Evolutionary conservation across 768 basidiomycete genomes (phyloP).

Genomic region (Boletus patriciae): DNA sequence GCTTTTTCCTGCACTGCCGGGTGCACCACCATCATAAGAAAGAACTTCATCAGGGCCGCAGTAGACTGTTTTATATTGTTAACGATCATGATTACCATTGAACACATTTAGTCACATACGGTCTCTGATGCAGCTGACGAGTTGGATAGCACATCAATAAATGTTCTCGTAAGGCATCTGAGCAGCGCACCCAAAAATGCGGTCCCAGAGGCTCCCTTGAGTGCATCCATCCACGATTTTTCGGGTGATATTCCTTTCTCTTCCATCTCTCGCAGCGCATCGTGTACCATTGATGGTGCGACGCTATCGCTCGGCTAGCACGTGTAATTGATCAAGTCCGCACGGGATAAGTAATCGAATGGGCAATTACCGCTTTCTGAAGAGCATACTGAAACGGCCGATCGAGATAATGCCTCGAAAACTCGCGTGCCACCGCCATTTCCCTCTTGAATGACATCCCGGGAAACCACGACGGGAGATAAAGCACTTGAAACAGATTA

Average conservation of each 20-base stretch:
- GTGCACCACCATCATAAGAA: constrained; percentile 12
- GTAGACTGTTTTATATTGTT: neutral
- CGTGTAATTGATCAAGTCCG: neutral
- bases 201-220: constrained; percentile 2
- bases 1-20: constrained; percentile 1
- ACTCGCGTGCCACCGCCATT: neutral
- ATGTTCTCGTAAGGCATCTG: neutral
- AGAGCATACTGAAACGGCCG: constrained; percentile 2
- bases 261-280: neutral
- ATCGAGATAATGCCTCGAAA: neutral
- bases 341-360: neutral
- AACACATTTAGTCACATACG: neutral
- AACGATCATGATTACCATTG: neutral
- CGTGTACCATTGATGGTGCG: constrained; percentile 1
- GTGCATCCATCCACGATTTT: neutral
- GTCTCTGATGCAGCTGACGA: constrained; percentile 8
- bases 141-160: neutral
- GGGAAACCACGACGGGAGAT: constrained; percentile 7
- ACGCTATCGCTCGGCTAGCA: neutral
- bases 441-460: constrained; percentile 4
- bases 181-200: constrained; percentile 4
- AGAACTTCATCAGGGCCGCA: constrained; percentile 4
- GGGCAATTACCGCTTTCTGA: neutral
- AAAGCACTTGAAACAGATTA: neutral
- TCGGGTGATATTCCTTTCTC: neutral